Conservation (phyloP, 257 asterid genomes). For the Paraleonurus japonicus region DNA sequence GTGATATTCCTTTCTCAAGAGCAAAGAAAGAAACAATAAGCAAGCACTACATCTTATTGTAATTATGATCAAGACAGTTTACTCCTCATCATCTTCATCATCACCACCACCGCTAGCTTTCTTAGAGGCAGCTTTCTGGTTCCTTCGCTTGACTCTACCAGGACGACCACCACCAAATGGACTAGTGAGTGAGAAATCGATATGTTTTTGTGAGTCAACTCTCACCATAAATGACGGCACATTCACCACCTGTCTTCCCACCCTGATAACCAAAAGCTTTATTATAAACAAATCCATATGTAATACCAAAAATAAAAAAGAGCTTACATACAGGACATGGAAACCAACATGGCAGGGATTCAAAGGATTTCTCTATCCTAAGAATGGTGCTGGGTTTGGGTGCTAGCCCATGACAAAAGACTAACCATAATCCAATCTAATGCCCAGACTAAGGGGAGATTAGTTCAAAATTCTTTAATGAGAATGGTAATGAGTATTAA, state of each 20-base stretch:
- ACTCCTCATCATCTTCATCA: conserved; percentile 41
- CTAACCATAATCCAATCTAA: too few species aligned
- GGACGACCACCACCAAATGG: conserved; percentile 44
- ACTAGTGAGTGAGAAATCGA: conserved; percentile 37
- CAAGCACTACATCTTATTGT: neutral
- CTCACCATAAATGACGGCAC: conserved; percentile 39
- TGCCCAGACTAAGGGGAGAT: too few species aligned
- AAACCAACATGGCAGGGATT: neutral
- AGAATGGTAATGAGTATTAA: too few species aligned
- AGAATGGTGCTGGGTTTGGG: neutral
- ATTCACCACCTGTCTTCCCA: conserved; percentile 39
- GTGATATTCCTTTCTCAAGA: neutral
- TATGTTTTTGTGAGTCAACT: conserved; percentile 37
- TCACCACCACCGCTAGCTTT: conserved; percentile 42
- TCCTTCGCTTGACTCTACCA: conserved; percentile 44
- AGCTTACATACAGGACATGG: neutral
- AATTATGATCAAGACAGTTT: neutral
- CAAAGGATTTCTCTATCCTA: neutral
- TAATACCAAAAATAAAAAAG: neutral
- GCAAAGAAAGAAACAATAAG: neutral
- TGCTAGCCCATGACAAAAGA: neutral
- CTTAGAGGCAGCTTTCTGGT: conserved; percentile 44
- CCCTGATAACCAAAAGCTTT: conserved; percentile 22
- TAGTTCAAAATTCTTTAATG: too few species aligned
- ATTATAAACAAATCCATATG: neutral